phyloP scores from a whole-genome alignment of 352 stramenopile genomes.

The Phytophthora brassicae region DNA sequence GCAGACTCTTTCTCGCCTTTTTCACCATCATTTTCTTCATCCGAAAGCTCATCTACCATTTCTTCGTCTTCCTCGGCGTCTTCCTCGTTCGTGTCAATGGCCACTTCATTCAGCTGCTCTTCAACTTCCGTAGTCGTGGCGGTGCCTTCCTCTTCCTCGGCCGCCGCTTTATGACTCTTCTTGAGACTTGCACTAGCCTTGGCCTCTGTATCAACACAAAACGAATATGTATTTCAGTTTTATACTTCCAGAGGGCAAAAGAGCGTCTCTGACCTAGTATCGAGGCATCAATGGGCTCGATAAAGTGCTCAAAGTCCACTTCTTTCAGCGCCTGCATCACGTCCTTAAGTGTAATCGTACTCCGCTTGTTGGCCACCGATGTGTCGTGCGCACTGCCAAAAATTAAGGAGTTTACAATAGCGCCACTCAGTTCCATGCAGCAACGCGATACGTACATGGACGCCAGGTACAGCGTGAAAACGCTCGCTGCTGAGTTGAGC shows the following conservation, averaged over 20 bases:
- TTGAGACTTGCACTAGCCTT: conserved; percentile 42
- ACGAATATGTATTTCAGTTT: not conserved
- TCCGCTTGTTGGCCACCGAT: conserved; percentile 67
- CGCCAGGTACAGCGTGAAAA: conserved; percentile 81
- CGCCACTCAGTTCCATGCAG: not conserved
- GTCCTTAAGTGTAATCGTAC: conserved; percentile 76
- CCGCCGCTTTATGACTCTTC: conserved; percentile 24
- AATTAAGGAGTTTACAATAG: not conserved
- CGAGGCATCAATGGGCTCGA: conserved; percentile 67
- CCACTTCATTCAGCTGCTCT: conserved; percentile 35
- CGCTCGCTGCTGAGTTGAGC: conserved; percentile 69
- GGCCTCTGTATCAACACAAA: conserved; percentile 37
- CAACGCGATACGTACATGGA: conserved; percentile 45
- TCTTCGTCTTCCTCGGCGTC: conserved; percentile 45
- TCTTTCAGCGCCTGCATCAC: conserved; percentile 71
- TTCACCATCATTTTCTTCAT: conserved; percentile 23
- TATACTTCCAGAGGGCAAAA: not conserved
- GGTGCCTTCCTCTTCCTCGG: conserved; percentile 28
- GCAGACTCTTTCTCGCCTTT: conserved; percentile 21
- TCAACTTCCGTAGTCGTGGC: conserved; percentile 36
- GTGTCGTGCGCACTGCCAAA: conserved; percentile 62
- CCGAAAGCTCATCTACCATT: conserved; percentile 44
- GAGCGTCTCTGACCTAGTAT: conserved; percentile 55
- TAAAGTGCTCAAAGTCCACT: conserved; percentile 80
- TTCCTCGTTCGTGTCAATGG: conserved; percentile 33